phyloP scores from a whole-genome alignment of 768 basidiomycete species.

The Naganishia kalamii region DNA sequence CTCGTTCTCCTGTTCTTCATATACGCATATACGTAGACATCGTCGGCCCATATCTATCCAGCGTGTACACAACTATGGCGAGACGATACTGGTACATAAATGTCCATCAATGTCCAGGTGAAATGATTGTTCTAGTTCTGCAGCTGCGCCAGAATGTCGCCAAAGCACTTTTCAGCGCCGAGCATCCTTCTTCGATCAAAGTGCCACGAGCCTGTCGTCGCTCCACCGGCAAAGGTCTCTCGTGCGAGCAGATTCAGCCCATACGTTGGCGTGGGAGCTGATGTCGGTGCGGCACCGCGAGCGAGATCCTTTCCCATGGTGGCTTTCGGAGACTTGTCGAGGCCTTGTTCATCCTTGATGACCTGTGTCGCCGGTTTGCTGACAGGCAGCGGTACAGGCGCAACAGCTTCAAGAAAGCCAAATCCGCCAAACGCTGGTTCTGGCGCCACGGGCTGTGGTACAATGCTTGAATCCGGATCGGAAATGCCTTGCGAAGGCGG shows the following conservation, averaged over 20 bases:
- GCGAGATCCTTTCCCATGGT: no score
- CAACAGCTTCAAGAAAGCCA: not conserved
- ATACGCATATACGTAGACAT: no score
- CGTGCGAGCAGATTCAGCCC: constrained; percentile 18
- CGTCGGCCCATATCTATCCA: no score
- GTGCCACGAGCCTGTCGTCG: constrained; percentile 21
- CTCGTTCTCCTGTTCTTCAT: no score
- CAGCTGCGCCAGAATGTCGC: constrained; percentile 8
- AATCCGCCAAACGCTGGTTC: constrained; percentile 1
- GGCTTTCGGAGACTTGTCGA: not conserved
- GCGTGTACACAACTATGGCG: no score
- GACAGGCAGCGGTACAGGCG: not conserved
- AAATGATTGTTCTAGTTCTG: no score
- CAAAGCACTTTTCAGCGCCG: constrained; percentile 16
- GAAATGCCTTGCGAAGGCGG: not conserved
- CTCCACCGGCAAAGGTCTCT: constrained; percentile 23
- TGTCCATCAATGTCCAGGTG: no score
- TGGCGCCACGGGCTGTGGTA: not conserved
- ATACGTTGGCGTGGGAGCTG: not conserved
- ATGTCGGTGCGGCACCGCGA: not conserved
- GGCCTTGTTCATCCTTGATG: not conserved
- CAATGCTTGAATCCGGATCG: not conserved
- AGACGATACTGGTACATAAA: no score
- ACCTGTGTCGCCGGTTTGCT: not conserved
- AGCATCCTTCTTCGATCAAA: constrained; percentile 17